Percentiles rank a stretch among this genome's conserved stretches.
phyloP scores from a whole-genome alignment of 2,329 filamentous ascomycete genomes.

The Fusarium aywerte region DNA sequence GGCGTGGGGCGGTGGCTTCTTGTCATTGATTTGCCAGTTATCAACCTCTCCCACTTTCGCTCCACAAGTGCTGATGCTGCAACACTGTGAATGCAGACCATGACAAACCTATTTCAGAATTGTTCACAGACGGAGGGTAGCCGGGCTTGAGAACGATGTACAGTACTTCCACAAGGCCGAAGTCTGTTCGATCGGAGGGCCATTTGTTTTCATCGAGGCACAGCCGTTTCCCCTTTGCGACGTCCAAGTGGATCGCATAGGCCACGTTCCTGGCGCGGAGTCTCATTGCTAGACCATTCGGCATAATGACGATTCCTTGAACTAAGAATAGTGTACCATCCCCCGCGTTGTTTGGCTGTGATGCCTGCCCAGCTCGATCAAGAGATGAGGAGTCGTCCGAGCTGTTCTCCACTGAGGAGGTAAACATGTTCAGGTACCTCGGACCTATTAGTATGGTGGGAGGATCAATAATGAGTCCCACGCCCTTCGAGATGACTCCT shows the following conservation, averaged over 20 bases:
- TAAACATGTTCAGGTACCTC: conserved; percentile 42
- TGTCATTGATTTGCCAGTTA: conserved; percentile 44
- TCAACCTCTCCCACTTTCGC: conserved; percentile 45
- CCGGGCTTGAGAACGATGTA: conserved; percentile 21
- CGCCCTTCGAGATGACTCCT: conserved; percentile 32
- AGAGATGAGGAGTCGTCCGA: conserved; percentile 36
- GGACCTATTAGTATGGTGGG: conserved; percentile 21
- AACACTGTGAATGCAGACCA: conserved; percentile 39
- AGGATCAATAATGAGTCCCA: conserved; percentile 30
- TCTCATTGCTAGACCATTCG: conserved; percentile 27
- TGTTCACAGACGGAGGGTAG: conserved; percentile 35
- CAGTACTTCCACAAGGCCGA: conserved; percentile 24
- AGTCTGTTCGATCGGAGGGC: conserved; percentile 25
- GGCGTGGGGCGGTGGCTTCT: conserved; percentile 44
- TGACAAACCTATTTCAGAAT: conserved; percentile 48
- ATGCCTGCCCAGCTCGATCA: conserved; percentile 26
- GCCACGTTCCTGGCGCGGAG: conserved; percentile 35
- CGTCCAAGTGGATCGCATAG: conserved; percentile 30
- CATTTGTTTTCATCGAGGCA: conserved; percentile 24
- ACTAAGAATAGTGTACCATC: conserved; percentile 43
- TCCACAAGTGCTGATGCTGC: conserved; percentile 46
- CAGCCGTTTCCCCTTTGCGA: conserved; percentile 14
- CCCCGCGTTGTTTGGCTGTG: conserved; percentile 42
- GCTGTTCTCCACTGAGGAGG: conserved; percentile 45
- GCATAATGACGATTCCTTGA: conserved; percentile 40